Evolutionary conservation across 2,329 filamentous ascomycete genomes (phyloP).

Genomic region (Neophaeococcomyces mojaviensis): DNA sequence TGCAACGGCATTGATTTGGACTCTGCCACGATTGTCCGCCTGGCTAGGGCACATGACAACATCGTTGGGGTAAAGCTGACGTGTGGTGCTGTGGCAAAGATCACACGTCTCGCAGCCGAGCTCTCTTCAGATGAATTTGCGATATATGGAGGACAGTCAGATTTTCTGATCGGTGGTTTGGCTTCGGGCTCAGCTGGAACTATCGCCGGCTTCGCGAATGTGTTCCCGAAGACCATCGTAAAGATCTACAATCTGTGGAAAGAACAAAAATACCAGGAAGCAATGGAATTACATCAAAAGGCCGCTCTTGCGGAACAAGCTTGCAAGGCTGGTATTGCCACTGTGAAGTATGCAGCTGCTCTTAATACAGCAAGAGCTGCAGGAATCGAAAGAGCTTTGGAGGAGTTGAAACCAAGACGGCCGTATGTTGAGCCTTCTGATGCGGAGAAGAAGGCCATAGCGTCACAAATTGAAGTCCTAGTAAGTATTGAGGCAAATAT

Average conservation of each 20-base stretch:
- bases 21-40: slow-evolving; percentile 50
- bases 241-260: slow-evolving; percentile 54
- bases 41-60: slow-evolving; percentile 43
- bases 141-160: slow-evolving; percentile 63
- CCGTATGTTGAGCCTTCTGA: slow-evolving; percentile 48
- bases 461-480: slow-evolving; percentile 33
- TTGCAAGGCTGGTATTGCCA: slow-evolving; percentile 58
- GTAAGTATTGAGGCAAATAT: slow-evolving; percentile 33
- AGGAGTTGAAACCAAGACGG: slow-evolving; percentile 47
- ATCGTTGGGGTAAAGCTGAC: slow-evolving; percentile 37
- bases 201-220: slow-evolving; percentile 51
- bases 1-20: slow-evolving; percentile 62
- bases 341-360: slow-evolving; percentile 59
- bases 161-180: slow-evolving; percentile 56
- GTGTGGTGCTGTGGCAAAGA: slow-evolving; percentile 43
- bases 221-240: slow-evolving; percentile 49
- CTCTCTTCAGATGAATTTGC: slow-evolving; percentile 43
- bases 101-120: slow-evolving; percentile 41
- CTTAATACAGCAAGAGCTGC: slow-evolving; percentile 52
- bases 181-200: slow-evolving; percentile 47
- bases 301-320: slow-evolving; percentile 58
- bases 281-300: slow-evolving; percentile 51
- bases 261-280: slow-evolving; percentile 50
- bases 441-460: slow-evolving; percentile 35
- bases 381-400: slow-evolving; percentile 52